Base-by-base conservation (phyloP, 352 stramenopile genomes). In the Phytophthora citrophthora region DNA sequence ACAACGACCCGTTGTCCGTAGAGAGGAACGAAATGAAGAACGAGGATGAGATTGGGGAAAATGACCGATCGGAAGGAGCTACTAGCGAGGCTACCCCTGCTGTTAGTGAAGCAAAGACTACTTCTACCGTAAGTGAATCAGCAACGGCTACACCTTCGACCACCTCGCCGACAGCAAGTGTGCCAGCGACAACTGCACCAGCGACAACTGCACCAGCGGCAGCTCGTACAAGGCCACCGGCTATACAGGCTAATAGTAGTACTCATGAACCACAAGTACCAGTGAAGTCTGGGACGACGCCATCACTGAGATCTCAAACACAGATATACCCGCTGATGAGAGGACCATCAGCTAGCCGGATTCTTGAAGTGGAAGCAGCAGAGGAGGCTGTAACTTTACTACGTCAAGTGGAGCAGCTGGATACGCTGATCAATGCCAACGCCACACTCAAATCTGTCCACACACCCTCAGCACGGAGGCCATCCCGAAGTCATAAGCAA, bases 401-500 rank as follows among this genome's bases (percentile, higher is more conserved):
- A 5, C 71, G 76, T 31, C 61, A 70, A n/a, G 70, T 84, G 5
- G 65, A 81, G 51, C 69, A 76, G 32, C 48, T 84, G 49, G 76
- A 84, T 34, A 70, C 73, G 1, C 41, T 77, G 4, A 78, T 78
- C 27, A 84, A 84, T 38, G 76, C 72, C 12, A 71, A 45, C 11
- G 63, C 63, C 31, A 71, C 55, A 13, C 56, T 66, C 20, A 66
- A 58, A 54, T 32, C 29, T 32, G 55, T 50, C 6, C 15, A 57
- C 36, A 10, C 50, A 49, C 31, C 48, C 5, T 39, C 54, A 9
- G 24, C 47, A 15, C 54, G 46, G 23, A 41, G 34, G 18, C 26
- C 32, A 23, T 71, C 63, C 2, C 44, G n/a, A 8, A 50, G 31
- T 20, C 63, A 67, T 27, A 66, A 71, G 10, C 58, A 65, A 44